Base-by-base conservation (phyloP, 1,284 basidiomycete genomes). In the Naganishia sp. region DNA sequence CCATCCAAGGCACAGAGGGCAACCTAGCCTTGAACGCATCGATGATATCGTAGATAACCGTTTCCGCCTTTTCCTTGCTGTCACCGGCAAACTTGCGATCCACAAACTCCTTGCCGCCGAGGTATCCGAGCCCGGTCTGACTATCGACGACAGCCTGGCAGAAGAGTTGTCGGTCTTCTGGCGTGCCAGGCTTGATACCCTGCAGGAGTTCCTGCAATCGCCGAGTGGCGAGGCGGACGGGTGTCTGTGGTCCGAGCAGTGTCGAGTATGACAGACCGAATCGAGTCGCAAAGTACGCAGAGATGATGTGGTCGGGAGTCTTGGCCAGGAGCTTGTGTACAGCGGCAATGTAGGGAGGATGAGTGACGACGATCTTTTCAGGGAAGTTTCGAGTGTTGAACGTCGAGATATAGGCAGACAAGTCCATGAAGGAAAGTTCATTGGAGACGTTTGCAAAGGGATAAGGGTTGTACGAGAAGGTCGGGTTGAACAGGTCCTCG, bases 401-500 rank as follows among this genome's bases (percentile, higher is more conserved):
- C 0, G 89, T 83, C 1, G 92, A 85, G 69, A 98, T 88, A 79
- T 96, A 97, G 35, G 86, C 83, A 0, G 85, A 82, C 80, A 96
- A 92, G 73, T 90, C 83, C 71, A 98, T 85, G 74, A 92, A 86
- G 1, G 88, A 85, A 18, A 97, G 81, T 4, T 87, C 81, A 9
- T 84, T 81, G n/a, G 87, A 86, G 58, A 95, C 82, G 62, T 89
- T 87, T 65, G 84, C 82, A 67, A 92, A 81, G 0, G 84, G 80
- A 52, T 85, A 84, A 2, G 93, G 93, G 77, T 99, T 97, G 82
- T 99, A 98, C 0, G 91, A 90, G 53, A 84, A 88, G 63, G 92
- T 82, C 0, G 94, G 95, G 75, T 98, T 82, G 68, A 76, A 79
- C 51, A 84, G 74, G 66, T 80, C 76, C 84, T 82, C 90, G 83